phyloP scores from a whole-genome alignment of 169 alveolate genomes.

The Eimeria brunetti region DNA sequence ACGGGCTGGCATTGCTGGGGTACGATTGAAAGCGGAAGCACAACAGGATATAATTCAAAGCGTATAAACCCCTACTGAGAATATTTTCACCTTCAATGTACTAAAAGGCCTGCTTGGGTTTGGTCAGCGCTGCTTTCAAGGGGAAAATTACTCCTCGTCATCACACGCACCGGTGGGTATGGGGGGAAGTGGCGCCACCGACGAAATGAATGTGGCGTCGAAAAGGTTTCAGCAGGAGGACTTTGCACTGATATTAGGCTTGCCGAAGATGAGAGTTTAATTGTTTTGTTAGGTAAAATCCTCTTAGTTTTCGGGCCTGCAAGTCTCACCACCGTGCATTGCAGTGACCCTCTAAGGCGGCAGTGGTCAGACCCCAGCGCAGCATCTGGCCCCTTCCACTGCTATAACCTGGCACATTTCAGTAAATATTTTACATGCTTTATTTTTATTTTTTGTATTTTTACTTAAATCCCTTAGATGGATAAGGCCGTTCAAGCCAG shows the following conservation, averaged over 20 bases:
- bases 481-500: not conserved
- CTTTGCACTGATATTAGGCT: not conserved
- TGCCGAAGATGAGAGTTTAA: not conserved
- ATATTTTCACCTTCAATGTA: not conserved
- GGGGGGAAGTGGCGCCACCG: not conserved
- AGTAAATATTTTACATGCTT: no score
- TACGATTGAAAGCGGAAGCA: not conserved
- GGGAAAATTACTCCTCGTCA: not conserved
- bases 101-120: not conserved
- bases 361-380: not conserved
- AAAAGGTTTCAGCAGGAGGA: not conserved
- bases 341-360: slow-evolving; percentile 12
- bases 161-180: slow-evolving; percentile 13
- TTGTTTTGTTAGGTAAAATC: slow-evolving; percentile 1
- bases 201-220: not conserved
- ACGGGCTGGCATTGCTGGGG: not conserved
- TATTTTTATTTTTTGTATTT: no score
- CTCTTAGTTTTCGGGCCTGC: not conserved
- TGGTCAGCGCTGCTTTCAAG: not conserved
- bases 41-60: not conserved
- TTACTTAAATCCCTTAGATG: not conserved
- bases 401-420: not conserved
- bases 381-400: not conserved
- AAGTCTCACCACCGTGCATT: not conserved
- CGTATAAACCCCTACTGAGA: not conserved